Evolutionary conservation across 2,329 filamentous ascomycete species (phyloP).

Genomic region (Nothopassalora personata): DNA sequence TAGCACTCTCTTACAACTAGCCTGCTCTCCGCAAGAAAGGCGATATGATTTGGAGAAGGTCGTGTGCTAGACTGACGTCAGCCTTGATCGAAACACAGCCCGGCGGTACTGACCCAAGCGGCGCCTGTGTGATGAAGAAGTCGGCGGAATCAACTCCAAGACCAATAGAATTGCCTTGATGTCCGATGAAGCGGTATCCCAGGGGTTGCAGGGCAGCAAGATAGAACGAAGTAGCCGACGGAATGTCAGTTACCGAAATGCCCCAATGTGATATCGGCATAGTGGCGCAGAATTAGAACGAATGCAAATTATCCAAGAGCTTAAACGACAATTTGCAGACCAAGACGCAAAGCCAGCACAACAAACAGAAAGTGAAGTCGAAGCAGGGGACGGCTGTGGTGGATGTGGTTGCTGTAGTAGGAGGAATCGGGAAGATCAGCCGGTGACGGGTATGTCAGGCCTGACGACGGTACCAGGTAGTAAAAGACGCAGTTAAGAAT

Average conservation of each 20-base stretch:
- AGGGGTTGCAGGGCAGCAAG: slow-evolving; percentile 72
- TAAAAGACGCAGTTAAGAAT: slow-evolving; percentile 10
- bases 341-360: not conserved
- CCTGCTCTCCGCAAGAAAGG: slow-evolving; percentile 63
- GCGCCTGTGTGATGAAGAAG: slow-evolving; percentile 60
- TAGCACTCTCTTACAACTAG: slow-evolving; percentile 68
- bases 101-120: slow-evolving; percentile 46
- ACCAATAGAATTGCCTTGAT: slow-evolving; percentile 56
- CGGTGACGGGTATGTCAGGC: slow-evolving; percentile 5
- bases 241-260: slow-evolving; percentile 68
- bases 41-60: slow-evolving; percentile 34
- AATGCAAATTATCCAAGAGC: slow-evolving; percentile 7
- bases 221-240: slow-evolving; percentile 78
- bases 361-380: slow-evolving; percentile 11
- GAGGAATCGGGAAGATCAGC: slow-evolving; percentile 10
- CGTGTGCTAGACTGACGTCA: slow-evolving; percentile 16
- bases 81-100: slow-evolving; percentile 5
- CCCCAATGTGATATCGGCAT: slow-evolving; percentile 62
- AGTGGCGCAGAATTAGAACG: slow-evolving; percentile 2
- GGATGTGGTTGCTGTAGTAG: slow-evolving; percentile 5
- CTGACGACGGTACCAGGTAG: slow-evolving; percentile 1
- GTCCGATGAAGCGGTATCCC: slow-evolving; percentile 65
- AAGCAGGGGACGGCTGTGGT: slow-evolving; percentile 5
- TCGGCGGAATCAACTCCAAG: slow-evolving; percentile 57
- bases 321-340: slow-evolving; percentile 9